Conservation (phyloP, 2,329 filamentous ascomycete species). For the Aspergillus sp. region DNA sequence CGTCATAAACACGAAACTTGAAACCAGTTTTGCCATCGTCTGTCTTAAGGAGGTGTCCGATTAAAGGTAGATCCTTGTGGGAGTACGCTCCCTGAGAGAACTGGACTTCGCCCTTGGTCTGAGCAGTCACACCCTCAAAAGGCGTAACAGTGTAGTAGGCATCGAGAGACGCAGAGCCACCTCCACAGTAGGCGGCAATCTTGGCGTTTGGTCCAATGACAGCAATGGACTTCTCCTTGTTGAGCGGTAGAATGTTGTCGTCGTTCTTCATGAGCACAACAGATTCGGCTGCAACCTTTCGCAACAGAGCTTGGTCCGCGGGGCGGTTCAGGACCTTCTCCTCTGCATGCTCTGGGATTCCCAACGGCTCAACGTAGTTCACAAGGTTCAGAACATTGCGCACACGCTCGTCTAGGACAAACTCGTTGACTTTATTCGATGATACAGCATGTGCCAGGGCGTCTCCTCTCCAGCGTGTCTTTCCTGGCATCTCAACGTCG, state of each 20-base stretch:
- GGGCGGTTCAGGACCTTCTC: conserved; percentile 59
- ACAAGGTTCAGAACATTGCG: conserved; percentile 60
- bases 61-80: conserved; percentile 62
- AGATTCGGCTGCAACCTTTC: conserved; percentile 66
- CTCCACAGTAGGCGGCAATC: conserved; percentile 54
- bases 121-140: conserved; percentile 42
- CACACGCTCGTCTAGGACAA: conserved; percentile 59
- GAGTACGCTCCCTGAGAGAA: conserved; percentile 65
- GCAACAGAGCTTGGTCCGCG: conserved; percentile 63
- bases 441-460: conserved; percentile 47
- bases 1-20: conserved; percentile 62
- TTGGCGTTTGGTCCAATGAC: conserved; percentile 58
- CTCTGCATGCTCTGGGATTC: conserved; percentile 55
- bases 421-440: conserved; percentile 57
- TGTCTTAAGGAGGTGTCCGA: conserved; percentile 55
- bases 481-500: conserved; percentile 51
- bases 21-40: conserved; percentile 58
- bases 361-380: conserved; percentile 56
- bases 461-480: conserved; percentile 43
- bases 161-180: conserved; percentile 60
- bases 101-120: conserved; percentile 36
- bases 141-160: conserved; percentile 49
- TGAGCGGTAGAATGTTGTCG: conserved; percentile 59
- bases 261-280: conserved; percentile 76
- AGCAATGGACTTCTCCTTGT: conserved; percentile 47